A percentile compares a stretch with the other conserved stretches of the same genome.
phyloP scores from a whole-genome alignment of 2,329 filamentous ascomycete species.

The Didymella pinodella region DNA sequence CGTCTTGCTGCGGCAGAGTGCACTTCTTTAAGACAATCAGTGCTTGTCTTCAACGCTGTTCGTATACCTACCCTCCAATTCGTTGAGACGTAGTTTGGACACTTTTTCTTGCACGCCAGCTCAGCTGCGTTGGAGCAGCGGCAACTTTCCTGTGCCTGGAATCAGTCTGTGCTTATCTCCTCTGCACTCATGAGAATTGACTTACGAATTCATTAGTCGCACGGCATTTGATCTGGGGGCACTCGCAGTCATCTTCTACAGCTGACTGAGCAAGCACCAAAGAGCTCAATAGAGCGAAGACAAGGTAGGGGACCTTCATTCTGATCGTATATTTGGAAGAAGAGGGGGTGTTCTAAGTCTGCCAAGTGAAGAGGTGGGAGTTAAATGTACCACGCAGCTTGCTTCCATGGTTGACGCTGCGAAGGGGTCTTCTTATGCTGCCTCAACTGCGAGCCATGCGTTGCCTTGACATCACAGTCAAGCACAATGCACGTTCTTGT shows the following conservation, averaged over 20 bases:
- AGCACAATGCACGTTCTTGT: slow-evolving; percentile 7
- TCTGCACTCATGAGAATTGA: too few species aligned
- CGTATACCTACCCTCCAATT: slow-evolving; percentile 19
- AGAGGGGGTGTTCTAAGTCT: background rate
- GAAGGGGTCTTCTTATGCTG: slow-evolving; percentile 11
- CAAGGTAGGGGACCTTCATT: slow-evolving; percentile 35
- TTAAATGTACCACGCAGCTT: background rate
- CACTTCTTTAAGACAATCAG: slow-evolving; percentile 2
- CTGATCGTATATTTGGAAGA: background rate
- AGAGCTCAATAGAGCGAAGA: slow-evolving; percentile 29
- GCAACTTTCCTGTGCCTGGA: slow-evolving; percentile 32
- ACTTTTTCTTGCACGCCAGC: slow-evolving; percentile 31
- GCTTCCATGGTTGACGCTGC: background rate
- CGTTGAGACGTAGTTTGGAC: slow-evolving; percentile 36
- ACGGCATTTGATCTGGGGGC: slow-evolving; percentile 41
- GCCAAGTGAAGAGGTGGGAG: background rate
- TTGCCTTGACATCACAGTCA: slow-evolving; percentile 16
- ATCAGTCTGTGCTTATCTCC: background rate
- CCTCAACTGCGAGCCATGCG: slow-evolving; percentile 4
- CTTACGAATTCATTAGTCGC: slow-evolving; percentile 30
- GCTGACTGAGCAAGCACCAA: slow-evolving; percentile 29
- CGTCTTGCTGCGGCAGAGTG: background rate
- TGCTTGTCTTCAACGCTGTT: background rate
- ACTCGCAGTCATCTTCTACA: slow-evolving; percentile 27
- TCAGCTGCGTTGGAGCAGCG: slow-evolving; percentile 40